Conservation (phyloP, 192 early-diverging fungal species). For the Backusella australiensis region DNA sequence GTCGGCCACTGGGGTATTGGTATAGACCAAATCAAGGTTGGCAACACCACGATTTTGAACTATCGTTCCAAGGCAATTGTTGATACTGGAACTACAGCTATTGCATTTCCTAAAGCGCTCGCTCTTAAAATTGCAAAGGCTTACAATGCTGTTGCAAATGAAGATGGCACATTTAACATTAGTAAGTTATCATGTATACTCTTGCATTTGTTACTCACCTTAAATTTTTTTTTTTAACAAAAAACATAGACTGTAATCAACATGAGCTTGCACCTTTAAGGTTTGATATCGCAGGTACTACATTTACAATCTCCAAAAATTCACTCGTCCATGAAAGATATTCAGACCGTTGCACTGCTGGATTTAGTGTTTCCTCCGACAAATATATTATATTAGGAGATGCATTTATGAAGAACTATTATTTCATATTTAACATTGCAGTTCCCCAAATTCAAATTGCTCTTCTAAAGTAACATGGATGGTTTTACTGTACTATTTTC, state of each 20-base stretch:
- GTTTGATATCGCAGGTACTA: conserved; percentile 34
- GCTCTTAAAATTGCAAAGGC: conserved; percentile 9
- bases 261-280: conserved; percentile 16
- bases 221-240: neutral
- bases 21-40: neutral
- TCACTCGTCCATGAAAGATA: conserved; percentile 27
- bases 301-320: conserved; percentile 25
- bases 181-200: neutral
- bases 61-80: conserved; percentile 39
- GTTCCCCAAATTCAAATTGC: conserved; percentile 36
- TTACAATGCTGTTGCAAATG: conserved; percentile 12
- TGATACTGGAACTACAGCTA: conserved; percentile 61
- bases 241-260: neutral
- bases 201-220: neutral
- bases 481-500: neutral
- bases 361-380: conserved; percentile 22
- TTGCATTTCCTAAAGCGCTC: conserved; percentile 40
- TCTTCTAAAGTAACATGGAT: conserved; percentile 8
- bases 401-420: conserved; percentile 51
- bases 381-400: conserved; percentile 42
- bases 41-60: neutral
- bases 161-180: conserved; percentile 11
- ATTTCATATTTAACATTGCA: conserved; percentile 40
- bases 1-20: conserved; percentile 21
- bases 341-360: conserved; percentile 36